Percentiles rank a stretch among this genome's conserved stretches.
phyloP scores from a whole-genome alignment of 2,329 filamentous ascomycete genomes.

The Cucurbitaria berberidis region DNA sequence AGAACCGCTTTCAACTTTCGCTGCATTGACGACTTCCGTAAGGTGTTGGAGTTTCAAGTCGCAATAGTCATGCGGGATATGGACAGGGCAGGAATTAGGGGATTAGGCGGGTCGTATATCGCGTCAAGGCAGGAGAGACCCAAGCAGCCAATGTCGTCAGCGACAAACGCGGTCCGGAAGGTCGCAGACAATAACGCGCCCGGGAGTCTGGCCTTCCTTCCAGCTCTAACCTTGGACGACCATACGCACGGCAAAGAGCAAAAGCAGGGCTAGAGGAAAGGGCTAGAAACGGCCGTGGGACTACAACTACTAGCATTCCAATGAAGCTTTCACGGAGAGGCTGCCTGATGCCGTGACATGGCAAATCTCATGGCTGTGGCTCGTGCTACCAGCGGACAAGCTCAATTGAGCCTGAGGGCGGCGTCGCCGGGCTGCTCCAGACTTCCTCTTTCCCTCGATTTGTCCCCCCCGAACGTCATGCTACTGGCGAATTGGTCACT shows the following conservation, averaged over 20 bases:
- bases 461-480: not conserved
- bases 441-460: not conserved
- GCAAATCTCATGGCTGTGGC: conserved; percentile 1
- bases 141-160: conserved; percentile 4
- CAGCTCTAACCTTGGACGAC: not conserved
- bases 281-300: conserved; percentile 2
- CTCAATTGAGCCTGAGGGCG: not conserved
- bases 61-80: not conserved
- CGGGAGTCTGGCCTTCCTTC: not conserved
- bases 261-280: not conserved
- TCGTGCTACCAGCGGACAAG: not conserved
- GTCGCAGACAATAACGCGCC: conserved; percentile 15
- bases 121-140: not conserved
- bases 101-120: not conserved
- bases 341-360: conserved; percentile 5
- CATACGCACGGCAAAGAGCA: not conserved
- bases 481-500: not conserved
- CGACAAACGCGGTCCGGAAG: conserved; percentile 2
- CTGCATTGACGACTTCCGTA: no score
- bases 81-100: not conserved
- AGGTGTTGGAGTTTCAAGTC: no score
- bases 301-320: not conserved
- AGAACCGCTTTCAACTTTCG: conserved; percentile 25
- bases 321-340: not conserved
- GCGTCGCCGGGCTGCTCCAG: not conserved